phyloP scores from a whole-genome alignment of 2,329 filamentous ascomycete genomes.

The Calonectria montana region DNA sequence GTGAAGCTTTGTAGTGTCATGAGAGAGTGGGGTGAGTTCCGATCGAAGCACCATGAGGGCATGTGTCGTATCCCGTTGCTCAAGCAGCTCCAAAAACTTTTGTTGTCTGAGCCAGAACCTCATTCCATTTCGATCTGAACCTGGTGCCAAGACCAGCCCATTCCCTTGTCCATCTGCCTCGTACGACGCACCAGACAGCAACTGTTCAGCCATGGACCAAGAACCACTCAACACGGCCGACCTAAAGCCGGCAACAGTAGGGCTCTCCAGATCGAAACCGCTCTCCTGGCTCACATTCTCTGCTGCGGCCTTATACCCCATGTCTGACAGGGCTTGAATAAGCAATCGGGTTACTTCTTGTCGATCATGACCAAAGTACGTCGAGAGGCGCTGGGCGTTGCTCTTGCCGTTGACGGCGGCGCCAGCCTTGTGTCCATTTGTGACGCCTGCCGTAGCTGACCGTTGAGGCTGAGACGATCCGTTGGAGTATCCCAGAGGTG shows the following conservation, averaged over 20 bases:
- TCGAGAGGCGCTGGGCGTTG: slow-evolving; percentile 35
- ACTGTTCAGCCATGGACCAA: slow-evolving; percentile 86
- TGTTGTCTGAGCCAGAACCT: slow-evolving; percentile 90
- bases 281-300: slow-evolving; percentile 82
- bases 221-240: slow-evolving; percentile 81
- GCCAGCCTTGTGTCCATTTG: slow-evolving; percentile 62
- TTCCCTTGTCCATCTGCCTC: slow-evolving; percentile 54
- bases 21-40: slow-evolving; percentile 87
- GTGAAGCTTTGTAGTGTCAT: slow-evolving; percentile 81
- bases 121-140: slow-evolving; percentile 82
- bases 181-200: slow-evolving; percentile 71
- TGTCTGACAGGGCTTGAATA: slow-evolving; percentile 88
- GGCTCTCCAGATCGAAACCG: slow-evolving; percentile 87
- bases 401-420: slow-evolving; percentile 63
- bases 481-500: slow-evolving; percentile 52
- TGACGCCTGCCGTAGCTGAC: slow-evolving; percentile 37
- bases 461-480: slow-evolving; percentile 52
- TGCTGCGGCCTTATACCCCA: slow-evolving; percentile 87
- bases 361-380: slow-evolving; percentile 86
- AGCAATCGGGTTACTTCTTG: slow-evolving; percentile 94
- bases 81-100: slow-evolving; percentile 92
- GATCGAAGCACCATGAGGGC: slow-evolving; percentile 87
- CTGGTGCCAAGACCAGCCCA: slow-evolving; percentile 80
- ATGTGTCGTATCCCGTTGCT: slow-evolving; percentile 76
- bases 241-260: slow-evolving; percentile 87